These are phyloP conservation scores for Dendrobium huoshanense DNA, from an alignment of 106 monocot genomes.

Conservation along the genomic window DNA sequence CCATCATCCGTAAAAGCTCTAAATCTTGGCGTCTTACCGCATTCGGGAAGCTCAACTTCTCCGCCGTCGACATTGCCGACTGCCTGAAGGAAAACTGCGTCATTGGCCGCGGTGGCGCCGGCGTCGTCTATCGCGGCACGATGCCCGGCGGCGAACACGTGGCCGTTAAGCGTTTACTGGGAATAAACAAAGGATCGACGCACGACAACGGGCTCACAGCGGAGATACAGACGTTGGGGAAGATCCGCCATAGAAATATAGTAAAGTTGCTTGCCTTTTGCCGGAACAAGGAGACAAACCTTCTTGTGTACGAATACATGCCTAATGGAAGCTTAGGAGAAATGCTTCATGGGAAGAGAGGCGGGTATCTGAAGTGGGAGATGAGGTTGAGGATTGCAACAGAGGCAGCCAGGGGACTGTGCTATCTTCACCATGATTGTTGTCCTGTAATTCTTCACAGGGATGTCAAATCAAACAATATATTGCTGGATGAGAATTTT, in stretches of 20 bases:
- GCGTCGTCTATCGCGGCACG: constrained; percentile 41
- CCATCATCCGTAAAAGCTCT: constrained; percentile 27
- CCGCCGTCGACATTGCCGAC: constrained; percentile 42
- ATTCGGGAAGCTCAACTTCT: constrained; percentile 65
- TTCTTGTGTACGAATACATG: constrained; percentile 59
- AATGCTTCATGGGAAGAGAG: constrained; percentile 48
- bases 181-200: constrained; percentile 25
- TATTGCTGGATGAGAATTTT: constrained; percentile 16
- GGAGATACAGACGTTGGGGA: constrained; percentile 51
- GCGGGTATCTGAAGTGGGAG: constrained; percentile 35
- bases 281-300: constrained; percentile 32
- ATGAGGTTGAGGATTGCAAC: constrained; percentile 35
- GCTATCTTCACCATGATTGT: constrained; percentile 53
- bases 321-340: constrained; percentile 54
- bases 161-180: constrained; percentile 34
- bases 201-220: constrained; percentile 49
- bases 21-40: constrained; percentile 67
- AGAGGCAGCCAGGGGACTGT: constrained; percentile 47
- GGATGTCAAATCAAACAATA: constrained; percentile 35
- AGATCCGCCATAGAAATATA: constrained; percentile 53
- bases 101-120: constrained; percentile 45
- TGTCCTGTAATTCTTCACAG: constrained; percentile 44
- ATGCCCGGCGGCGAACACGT: constrained; percentile 38
- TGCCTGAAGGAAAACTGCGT: constrained; percentile 63
- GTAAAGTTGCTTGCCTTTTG: constrained; percentile 40